Conservation (phyloP, 345 rosid genomes). For the Populus ilicifolia region DNA sequence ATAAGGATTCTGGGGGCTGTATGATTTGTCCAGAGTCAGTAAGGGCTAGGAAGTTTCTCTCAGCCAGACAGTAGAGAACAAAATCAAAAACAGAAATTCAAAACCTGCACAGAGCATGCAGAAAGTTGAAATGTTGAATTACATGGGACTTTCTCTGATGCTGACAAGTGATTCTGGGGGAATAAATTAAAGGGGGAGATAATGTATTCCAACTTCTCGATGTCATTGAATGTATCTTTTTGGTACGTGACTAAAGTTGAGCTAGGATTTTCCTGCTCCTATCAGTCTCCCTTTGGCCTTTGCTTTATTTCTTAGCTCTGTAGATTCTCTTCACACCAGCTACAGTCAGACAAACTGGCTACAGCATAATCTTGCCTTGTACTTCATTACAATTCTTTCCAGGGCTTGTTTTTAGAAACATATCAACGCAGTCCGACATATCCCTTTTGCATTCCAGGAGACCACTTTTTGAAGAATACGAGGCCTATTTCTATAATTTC, state of each 20-base stretch:
- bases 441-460: not conserved
- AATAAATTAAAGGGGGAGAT: slow-evolving; percentile 31
- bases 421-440: not conserved
- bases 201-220: slow-evolving; percentile 20
- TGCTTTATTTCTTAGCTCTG: slow-evolving; percentile 1
- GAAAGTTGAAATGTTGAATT: slow-evolving; percentile 24
- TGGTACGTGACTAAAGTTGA: slow-evolving; percentile 20
- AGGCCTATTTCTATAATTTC: not conserved
- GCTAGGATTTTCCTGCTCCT: not conserved
- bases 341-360: not conserved
- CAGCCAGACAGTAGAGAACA: not conserved
- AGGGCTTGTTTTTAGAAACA: not conserved
- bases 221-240: slow-evolving; percentile 16
- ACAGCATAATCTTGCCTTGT: slow-evolving; percentile 14
- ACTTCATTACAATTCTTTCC: slow-evolving; percentile 5
- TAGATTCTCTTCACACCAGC: slow-evolving; percentile 18
- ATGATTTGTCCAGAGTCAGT: not conserved
- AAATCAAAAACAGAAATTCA: slow-evolving; percentile 1
- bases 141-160: slow-evolving; percentile 29
- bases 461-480: not conserved
- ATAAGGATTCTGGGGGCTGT: not conserved
- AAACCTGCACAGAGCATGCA: not conserved
- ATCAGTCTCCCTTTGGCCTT: not conserved
- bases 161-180: slow-evolving; percentile 34
- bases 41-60: slow-evolving; percentile 3